Percentiles rank a stretch among this genome's conserved stretches.
phyloP scores from a whole-genome alignment of 305 asterid genomes.

The Fraxinus nigra region DNA sequence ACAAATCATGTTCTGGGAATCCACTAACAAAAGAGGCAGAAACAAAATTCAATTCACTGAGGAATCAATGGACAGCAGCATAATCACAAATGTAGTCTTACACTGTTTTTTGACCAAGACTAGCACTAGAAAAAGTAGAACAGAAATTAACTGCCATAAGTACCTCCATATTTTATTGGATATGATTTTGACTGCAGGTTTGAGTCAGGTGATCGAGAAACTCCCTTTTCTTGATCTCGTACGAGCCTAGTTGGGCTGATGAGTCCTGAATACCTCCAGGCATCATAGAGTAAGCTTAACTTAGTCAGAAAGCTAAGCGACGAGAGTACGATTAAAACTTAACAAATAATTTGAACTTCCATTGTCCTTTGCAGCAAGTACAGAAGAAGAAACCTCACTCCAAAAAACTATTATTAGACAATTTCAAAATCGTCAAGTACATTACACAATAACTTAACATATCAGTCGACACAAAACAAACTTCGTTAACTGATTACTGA shows the following conservation, averaged over 20 bases:
- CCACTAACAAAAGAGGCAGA: not conserved
- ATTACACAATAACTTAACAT: not conserved
- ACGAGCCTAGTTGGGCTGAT: not conserved
- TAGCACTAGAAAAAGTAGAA: not conserved
- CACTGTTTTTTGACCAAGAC: not conserved
- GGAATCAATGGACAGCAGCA: not conserved
- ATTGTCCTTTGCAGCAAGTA: not conserved
- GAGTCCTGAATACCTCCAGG: not conserved
- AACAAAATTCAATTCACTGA: not conserved
- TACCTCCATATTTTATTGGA: not conserved
- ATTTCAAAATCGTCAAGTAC: not conserved
- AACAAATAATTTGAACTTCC: not conserved
- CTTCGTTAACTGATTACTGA: constrained; percentile 5
- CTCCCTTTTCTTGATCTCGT: not conserved
- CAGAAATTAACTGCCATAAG: not conserved
- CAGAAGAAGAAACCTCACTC: not conserved
- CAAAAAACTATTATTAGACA: not conserved
- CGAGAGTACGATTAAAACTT: not conserved
- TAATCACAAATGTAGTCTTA: not conserved
- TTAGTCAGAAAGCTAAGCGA: not conserved
- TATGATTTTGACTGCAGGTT: not conserved
- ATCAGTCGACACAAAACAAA: not conserved
- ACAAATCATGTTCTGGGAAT: not conserved
- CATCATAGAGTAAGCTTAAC: not conserved
- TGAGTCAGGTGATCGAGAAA: not conserved